Base-by-base conservation (phyloP, 768 basidiomycete genomes). In the Boletus subcaerulescens region DNA sequence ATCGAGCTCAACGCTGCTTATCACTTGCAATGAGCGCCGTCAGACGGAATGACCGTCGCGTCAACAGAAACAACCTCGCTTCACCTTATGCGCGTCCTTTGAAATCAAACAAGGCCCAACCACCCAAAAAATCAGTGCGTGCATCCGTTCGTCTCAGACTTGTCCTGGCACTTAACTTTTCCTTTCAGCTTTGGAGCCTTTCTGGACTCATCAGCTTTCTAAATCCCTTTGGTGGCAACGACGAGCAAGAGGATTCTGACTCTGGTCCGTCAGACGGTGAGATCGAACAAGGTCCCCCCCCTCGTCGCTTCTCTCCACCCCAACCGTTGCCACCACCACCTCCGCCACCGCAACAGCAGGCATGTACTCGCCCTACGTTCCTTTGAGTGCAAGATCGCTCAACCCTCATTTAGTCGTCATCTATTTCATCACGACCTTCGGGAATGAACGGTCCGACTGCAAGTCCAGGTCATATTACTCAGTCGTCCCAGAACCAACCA, bases 61-160 rank as follows among this genome's bases (percentile, higher is more conserved):
- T 67, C 45, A 69, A 65, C 41, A 74, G 73, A 62, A 71, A 60
- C 54, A 64, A 56, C n/a, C 55, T 69, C 35, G 73, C 81, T n/a
- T 78, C 76, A 3, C 87, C 87, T 0, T 89, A 89, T 66, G 67
- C 76, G 49, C 77, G 85, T 26, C 72, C 71, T 39, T 38, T 57
- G 15, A 63, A 58, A 45, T 53, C 64, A 18, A 63, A 33, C 55
- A 60, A 45, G 60, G 73, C 5, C 36, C 59, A 33, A 42, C 65
- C 53, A 67, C 53, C 59, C 31, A 73, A 78, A 73, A 80, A 83
- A 78, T 76, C 82, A 31, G 82, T 83, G 53, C 54, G 77, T 61
- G 35, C 14, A 35, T 32, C 38, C 24, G 38, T 40, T 8, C 9
- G 11, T 39, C 38, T 47, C 26, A 6, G 26, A 12, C 1, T 0